Base-by-base conservation (phyloP, 805 yeast species). In the Candida broadrunensis region DNA sequence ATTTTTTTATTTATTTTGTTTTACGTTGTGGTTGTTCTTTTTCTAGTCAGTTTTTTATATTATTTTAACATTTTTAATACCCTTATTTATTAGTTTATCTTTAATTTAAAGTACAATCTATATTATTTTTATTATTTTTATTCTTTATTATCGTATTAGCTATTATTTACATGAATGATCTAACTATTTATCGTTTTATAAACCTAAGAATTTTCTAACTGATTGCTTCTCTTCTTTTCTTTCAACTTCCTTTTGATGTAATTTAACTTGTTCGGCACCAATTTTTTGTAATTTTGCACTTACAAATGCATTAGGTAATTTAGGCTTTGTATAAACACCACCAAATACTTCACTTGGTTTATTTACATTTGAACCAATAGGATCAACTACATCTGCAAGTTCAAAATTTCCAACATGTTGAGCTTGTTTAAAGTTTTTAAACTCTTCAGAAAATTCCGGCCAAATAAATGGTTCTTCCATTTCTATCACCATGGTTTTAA, bases 401-500 rank as follows among this genome's bases (percentile, higher is more conserved):
- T 71, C 68, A 36, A 67, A 67, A 17, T 44, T 37, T 51, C 78
- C 65, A 50, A 82, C 60, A 41, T 64, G 64, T 48, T 70, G 70
- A 35, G 72, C 64, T 31, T 54, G 52, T n/a, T 59, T 50, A 21
- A 58, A 53, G 34, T 67, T 58, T 26, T 55, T 60, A 23, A 58
- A 34, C 27, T 50, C 72, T 13, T 72, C 76, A 2, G 67, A 61
- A 38, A 67, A 50, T 29, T 77, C 83, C 3, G 99, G 99, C 97
- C 97, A 93, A 35, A 93, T 75, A 59, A 93, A 93, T 18, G 99
- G 99, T 50, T 91, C 88, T 43, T 81, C 82, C 91, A 93, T 85
- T 53, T 90, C 98, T 38, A 93, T 85, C 17, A 97, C 91, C 98
- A 93, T 93, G 65, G 89, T 90, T 72, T 93, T 93, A 49, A 79